Base-by-base conservation (phyloP, 2,329 filamentous ascomycete species). In the Tolypocladium capitatum region DNA sequence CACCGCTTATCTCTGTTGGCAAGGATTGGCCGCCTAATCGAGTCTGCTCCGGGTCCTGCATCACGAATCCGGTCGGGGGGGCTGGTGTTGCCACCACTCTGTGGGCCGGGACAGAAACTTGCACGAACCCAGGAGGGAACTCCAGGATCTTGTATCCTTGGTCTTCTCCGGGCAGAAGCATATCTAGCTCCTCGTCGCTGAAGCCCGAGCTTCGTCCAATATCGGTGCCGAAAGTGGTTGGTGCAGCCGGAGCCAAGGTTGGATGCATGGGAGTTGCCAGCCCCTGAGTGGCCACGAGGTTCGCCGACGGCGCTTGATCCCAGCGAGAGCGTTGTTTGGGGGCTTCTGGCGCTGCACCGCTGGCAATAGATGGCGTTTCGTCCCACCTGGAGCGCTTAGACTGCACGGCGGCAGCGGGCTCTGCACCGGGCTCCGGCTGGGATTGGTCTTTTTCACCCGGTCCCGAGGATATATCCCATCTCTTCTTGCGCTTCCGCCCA, bases 121-220 rank as follows among this genome's bases (percentile, higher is more conserved):
- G 89, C 43, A 86, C 88, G 62, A 97, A 98, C 32, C 92, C 92
- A 5, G 90, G 86, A 31, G 92, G 92, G 16, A 90, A 87, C 24
- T 89, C 84, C 10, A 97, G 76, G 53, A 95, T 80, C 66, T 94
- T 90, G 73, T 95, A 98, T 36, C 92, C 92, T 59, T 97, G 86
- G 0, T 80, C 80, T 60, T 94, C 87, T 2, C 83, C 82, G 1
- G 92, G 92, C 7, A 98, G 78, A 73, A 98, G 86, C 62, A 84
- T 73, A 60, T 98, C 86, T 44, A 98, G 81, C 63, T 97, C 90
- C 64, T 98, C 92, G 57, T 98, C 92, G 38, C 90, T 92, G 38
- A 95, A 72, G 6, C 87, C 76, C 50, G 84, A 81, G 64, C 91
- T 92, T 52, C 90, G 84, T 47, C 73, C 78, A 38, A 92, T 77